Evolutionary conservation across 768 basidiomycete genomes (phyloP).

Genomic region (Suillus luteus): DNA sequence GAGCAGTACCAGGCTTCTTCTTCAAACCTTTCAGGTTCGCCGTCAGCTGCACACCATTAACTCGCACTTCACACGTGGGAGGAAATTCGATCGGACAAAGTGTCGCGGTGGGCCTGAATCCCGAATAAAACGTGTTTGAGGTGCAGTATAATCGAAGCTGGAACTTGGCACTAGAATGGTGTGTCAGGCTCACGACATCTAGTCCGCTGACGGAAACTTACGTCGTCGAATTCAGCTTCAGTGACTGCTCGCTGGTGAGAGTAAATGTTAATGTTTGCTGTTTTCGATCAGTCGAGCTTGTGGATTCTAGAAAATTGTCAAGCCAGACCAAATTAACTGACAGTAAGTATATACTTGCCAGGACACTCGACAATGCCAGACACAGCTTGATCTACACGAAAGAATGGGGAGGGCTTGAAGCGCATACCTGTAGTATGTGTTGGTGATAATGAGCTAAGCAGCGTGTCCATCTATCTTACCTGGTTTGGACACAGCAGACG

Average conservation of each 20-base stretch:
- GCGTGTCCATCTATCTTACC: conserved; percentile 24
- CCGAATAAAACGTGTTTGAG: conserved; percentile 70
- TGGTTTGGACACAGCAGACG: conserved; percentile 31
- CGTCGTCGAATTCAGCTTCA: conserved; percentile 60
- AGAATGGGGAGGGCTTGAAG: conserved; percentile 84
- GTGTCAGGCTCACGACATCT: conserved; percentile 1
- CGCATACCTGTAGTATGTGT: conserved; percentile 52
- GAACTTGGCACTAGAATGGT: conserved; percentile 55
- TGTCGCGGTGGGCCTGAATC: conserved; percentile 51
- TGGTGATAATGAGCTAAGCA: conserved; percentile 14
- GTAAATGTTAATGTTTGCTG: conserved; percentile 61
- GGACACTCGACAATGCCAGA: conserved; percentile 75
- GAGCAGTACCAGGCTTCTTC: conserved; percentile 93
- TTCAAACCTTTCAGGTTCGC: conserved; percentile 90
- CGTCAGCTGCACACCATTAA: conserved; percentile 67
- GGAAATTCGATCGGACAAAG: conserved; percentile 90
- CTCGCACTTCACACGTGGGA: conserved; percentile 86
- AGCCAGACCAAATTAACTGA: conserved; percentile 8
- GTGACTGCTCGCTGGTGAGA: conserved; percentile 64
- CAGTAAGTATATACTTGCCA: conserved; percentile 46
- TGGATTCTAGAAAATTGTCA: conserved; percentile 56
- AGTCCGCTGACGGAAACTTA: conserved; percentile 34
- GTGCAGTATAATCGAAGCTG: conserved; percentile 91
- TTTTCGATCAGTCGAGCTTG: conserved; percentile 75
- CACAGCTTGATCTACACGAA: conserved; percentile 63